Evolutionary conservation across 192 early-diverging fungal genomes (phyloP).

Genomic region (Entomortierella beljakovae): DNA sequence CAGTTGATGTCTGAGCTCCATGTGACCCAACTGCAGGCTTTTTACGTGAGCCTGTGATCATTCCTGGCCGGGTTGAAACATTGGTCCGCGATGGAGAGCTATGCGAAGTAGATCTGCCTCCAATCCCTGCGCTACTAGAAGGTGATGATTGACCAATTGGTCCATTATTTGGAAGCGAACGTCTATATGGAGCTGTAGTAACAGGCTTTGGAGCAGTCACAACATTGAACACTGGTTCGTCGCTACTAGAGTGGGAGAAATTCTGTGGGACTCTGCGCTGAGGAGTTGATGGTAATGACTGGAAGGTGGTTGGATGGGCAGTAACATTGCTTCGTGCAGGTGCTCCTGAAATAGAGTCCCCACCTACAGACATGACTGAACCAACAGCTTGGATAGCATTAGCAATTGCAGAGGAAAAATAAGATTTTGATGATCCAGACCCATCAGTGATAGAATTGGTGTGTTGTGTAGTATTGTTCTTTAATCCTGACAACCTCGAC

Average conservation of each 20-base stretch:
- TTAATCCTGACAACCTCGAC: not conserved
- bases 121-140: not conserved
- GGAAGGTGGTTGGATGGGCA: not conserved
- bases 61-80: conserved; percentile 26
- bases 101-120: not conserved
- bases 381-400: conserved; percentile 44
- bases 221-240: conserved; percentile 36
- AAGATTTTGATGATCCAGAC: conserved; percentile 7
- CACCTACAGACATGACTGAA: conserved; percentile 29
- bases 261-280: not conserved
- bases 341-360: not conserved
- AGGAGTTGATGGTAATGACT: conserved; percentile 1
- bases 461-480: not conserved
- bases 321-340: not conserved
- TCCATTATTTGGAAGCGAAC: conserved; percentile 9
- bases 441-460: not conserved
- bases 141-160: conserved; percentile 2
- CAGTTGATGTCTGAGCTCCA: not conserved
- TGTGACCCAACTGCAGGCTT: conserved; percentile 11
- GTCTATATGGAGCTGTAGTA: conserved; percentile 5
- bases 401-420: conserved; percentile 28
- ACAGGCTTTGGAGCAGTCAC: conserved; percentile 17
- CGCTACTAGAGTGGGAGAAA: not conserved
- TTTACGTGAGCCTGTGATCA: conserved; percentile 42
- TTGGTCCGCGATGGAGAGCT: not conserved